Base-by-base conservation (phyloP, 2,329 filamentous ascomycete genomes). In the Lachnellula suecica region DNA sequence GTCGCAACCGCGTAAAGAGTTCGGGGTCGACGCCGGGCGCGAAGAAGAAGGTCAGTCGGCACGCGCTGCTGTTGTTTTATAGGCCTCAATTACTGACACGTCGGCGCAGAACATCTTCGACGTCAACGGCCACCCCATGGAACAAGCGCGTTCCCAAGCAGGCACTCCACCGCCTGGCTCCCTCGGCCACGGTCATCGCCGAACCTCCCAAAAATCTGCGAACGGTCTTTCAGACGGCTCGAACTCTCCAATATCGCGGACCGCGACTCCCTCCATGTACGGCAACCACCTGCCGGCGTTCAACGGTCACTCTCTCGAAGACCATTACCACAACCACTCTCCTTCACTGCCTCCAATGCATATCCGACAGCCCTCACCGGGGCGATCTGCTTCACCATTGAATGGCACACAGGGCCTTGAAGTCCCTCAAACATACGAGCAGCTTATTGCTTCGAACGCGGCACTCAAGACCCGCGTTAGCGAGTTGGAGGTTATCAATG, bases 1-100 rank as follows among this genome's bases (percentile, higher is more conserved):
- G 92, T 77, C 91, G 94, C 66, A 99, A 99, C 74, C 86, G 94
- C 60, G 93, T 97, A 63, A 97, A 97, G 79, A 94, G 91, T 24
- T 82, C 84, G 71, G 82, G 83, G 49, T 83, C 88, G 8, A 89
- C 77, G 2, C 81, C 89, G 58, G 84, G 86, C 43, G 88, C 90
- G 66, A 92, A 86, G 72, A 85, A 91, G 73, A 96, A 95, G 85
- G 90, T 91, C 75, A 66, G 73, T 35, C 38, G 50, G n/a, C 11
- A 9, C 34, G 13, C 19, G 3, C 2, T 19, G 5, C 23, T 29
- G 11, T 3, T 19, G 23, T n/a, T 40, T 34, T 19, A 11, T 4
- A 37, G 23, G 11, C n/a, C 29, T 13, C n/a, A 15, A 40, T 44
- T 35, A 41, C 54, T 67, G 51, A 68, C 60, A 47, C 46, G 45